phyloP scores from a whole-genome alignment of 2,329 filamentous ascomycete species.

The Verticillium longisporum region DNA sequence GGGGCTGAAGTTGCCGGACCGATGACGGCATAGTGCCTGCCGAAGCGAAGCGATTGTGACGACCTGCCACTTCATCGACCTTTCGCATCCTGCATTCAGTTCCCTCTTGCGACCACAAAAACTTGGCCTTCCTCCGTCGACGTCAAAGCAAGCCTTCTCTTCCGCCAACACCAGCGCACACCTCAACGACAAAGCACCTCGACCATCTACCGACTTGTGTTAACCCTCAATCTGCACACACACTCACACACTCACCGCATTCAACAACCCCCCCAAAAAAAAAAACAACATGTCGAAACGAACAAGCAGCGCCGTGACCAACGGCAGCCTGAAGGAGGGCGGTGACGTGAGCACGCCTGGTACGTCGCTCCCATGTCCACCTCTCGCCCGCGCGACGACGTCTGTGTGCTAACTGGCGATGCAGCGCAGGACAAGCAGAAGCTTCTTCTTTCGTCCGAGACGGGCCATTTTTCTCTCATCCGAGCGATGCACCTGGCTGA shows the following conservation, averaged over 20 bases:
- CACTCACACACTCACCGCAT: neutral
- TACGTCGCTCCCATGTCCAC: slow-evolving; percentile 15
- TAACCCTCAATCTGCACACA: neutral
- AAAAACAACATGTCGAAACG: slow-evolving; percentile 53
- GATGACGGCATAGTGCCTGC: neutral
- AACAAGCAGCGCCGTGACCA: slow-evolving; percentile 39
- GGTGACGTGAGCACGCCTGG: slow-evolving; percentile 21
- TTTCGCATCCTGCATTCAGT: neutral
- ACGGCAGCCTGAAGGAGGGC: slow-evolving; percentile 30
- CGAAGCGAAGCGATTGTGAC: neutral
- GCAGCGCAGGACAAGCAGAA: slow-evolving; percentile 69
- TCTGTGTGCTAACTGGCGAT: neutral
- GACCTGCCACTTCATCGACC: neutral
- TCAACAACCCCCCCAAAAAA: too few species aligned
- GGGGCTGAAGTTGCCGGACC: neutral
- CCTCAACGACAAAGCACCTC: neutral
- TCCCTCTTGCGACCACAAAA: neutral
- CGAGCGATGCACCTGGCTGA: slow-evolving; percentile 72
- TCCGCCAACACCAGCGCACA: neutral
- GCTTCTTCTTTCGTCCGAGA: slow-evolving; percentile 60
- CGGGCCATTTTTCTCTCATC: slow-evolving; percentile 66
- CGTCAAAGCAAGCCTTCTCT: neutral
- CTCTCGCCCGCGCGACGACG: neutral
- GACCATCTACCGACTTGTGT: neutral
- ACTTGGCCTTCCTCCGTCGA: neutral